Conservation (phyloP, 371 early-diverging fungal species). For the Lichtheimia hyalospora region DNA sequence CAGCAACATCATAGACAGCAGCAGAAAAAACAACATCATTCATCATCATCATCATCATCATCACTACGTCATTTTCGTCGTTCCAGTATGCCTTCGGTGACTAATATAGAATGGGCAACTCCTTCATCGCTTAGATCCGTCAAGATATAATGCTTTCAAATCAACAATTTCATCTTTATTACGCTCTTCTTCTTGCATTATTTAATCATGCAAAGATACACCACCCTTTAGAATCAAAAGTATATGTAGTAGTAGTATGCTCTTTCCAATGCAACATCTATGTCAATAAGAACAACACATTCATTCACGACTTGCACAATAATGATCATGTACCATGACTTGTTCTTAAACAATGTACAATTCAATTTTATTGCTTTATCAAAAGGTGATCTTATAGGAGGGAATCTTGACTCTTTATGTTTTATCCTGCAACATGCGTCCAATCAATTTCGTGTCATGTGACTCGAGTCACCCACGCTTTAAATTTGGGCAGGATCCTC, state of each 20-base stretch:
- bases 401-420: too few species aligned
- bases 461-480: too few species aligned
- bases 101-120: background rate
- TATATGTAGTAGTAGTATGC: background rate
- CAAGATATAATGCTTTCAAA: background rate
- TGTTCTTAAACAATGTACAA: too few species aligned
- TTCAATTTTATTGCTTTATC: too few species aligned
- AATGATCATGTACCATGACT: background rate
- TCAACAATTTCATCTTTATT: background rate
- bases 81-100: conserved; percentile 7
- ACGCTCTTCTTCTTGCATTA: background rate
- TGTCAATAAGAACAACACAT: conserved; percentile 1
- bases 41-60: background rate
- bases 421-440: too few species aligned
- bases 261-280: background rate
- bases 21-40: background rate
- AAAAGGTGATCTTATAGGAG: too few species aligned
- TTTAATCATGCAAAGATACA: conserved; percentile 1
- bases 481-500: too few species aligned
- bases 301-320: background rate
- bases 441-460: too few species aligned
- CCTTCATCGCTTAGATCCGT: background rate
- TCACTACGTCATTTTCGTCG: conserved; percentile 3
- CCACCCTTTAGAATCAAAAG: background rate
- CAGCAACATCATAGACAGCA: too few species aligned